These are phyloP conservation scores for Monosporozyma servazzii DNA, from an alignment of 805 yeast species.

Conservation along the genomic window DNA sequence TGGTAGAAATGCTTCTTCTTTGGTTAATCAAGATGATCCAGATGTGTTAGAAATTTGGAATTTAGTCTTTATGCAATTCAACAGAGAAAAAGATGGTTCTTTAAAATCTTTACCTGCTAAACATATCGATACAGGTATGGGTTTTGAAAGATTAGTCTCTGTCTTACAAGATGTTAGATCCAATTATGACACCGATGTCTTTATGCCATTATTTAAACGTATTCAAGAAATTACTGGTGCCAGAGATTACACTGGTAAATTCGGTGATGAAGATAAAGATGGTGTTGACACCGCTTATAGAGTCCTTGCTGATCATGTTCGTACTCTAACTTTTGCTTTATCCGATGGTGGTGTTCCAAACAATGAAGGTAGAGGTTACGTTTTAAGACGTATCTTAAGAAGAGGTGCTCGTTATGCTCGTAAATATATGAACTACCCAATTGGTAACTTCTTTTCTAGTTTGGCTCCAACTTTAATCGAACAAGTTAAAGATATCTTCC, in stretches of 20 bases:
- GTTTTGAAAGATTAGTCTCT: constrained; percentile 94
- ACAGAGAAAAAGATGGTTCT: constrained; percentile 81
- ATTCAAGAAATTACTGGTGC: constrained; percentile 92
- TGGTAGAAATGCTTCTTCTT: constrained; percentile 85
- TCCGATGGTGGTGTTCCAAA: constrained; percentile 99
- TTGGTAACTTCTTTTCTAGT: constrained; percentile 86
- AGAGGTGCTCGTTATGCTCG: constrained; percentile 97
- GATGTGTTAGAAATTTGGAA: constrained; percentile 98
- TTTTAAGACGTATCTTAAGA: constrained; percentile 89
- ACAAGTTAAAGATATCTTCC: constrained; percentile 82
- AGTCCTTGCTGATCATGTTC: constrained; percentile 95
- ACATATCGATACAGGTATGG: constrained; percentile 98
- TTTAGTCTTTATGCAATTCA: constrained; percentile 91
- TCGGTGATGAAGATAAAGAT: constrained; percentile 85
- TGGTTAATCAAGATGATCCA: constrained; percentile 96
- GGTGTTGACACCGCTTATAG: constrained; percentile 98
- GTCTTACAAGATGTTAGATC: constrained; percentile 84
- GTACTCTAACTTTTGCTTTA: constrained; percentile 91
- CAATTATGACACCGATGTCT: constrained; percentile 96
- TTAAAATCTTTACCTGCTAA: constrained; percentile 82
- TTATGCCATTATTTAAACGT: constrained; percentile 74
- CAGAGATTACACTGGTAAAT: constrained; percentile 83
- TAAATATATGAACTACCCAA: constrained; percentile 91
- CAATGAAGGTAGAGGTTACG: constrained; percentile 98
- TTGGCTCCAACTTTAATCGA: constrained; percentile 88